phyloP scores from a whole-genome alignment of 176 grass and related monocot species.

The Triticum monococcum region DNA sequence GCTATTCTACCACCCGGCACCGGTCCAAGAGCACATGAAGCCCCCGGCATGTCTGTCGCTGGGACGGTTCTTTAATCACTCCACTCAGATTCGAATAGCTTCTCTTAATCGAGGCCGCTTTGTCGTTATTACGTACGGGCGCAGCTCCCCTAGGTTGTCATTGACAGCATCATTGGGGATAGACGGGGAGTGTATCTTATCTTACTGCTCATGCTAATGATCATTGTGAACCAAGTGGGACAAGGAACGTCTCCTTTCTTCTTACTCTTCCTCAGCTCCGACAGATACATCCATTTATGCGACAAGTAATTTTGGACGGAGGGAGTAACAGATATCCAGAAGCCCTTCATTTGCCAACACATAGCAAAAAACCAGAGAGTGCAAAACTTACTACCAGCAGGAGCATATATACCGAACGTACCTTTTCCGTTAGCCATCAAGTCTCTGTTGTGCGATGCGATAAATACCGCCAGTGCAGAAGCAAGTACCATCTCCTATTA shows the following conservation, averaged over 20 bases:
- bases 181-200: background rate
- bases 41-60: conserved; percentile 65
- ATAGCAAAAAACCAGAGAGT: background rate
- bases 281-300: no score
- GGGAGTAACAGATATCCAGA: background rate
- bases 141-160: conserved; percentile 26
- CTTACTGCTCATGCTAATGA: background rate
- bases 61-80: conserved; percentile 28
- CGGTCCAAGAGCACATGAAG: conserved; percentile 37
- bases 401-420: background rate
- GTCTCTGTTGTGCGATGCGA: background rate
- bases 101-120: conserved; percentile 14
- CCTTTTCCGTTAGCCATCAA: background rate
- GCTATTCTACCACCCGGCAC: background rate
- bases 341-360: background rate
- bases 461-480: background rate
- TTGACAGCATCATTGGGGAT: conserved; percentile 26
- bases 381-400: background rate
- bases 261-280: background rate
- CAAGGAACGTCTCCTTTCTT: background rate
- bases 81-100: conserved; percentile 29
- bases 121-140: conserved; percentile 29
- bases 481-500: background rate
- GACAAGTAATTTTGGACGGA: no score
- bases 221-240: conserved; percentile 17